Percentiles rank a stretch among this genome's conserved stretches.
phyloP scores from a whole-genome alignment of 1,284 basidiomycete genomes.

The Heterobasidion irregulare region DNA sequence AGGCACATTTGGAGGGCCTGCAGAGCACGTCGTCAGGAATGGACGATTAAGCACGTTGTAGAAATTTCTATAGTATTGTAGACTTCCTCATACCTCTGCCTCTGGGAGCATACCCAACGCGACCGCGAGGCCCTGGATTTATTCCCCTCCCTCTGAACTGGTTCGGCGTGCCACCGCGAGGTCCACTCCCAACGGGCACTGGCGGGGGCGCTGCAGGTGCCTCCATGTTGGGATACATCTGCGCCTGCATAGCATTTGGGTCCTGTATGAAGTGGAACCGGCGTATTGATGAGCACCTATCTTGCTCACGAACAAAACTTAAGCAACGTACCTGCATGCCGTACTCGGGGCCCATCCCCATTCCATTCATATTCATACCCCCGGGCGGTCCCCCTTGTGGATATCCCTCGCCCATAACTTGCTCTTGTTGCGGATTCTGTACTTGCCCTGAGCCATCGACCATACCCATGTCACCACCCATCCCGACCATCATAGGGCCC shows the following conservation, averaged over 20 bases:
- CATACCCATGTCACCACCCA: constrained; percentile 15
- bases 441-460: constrained; percentile 30
- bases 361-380: constrained; percentile 46
- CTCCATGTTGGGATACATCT: constrained; percentile 49
- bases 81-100: constrained; percentile 25
- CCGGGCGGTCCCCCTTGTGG: constrained; percentile 15
- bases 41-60: not conserved
- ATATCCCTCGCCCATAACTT: constrained; percentile 18
- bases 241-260: constrained; percentile 18
- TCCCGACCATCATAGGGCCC: constrained; percentile 25
- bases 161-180: constrained; percentile 23
- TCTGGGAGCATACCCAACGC: constrained; percentile 23
- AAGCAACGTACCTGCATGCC: constrained; percentile 28
- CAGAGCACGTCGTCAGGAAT: not conserved
- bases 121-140: constrained; percentile 15
- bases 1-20: constrained; percentile 23
- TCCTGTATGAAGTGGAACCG: constrained; percentile 16
- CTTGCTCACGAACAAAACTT: constrained; percentile 1
- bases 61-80: not conserved
- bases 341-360: constrained; percentile 41
- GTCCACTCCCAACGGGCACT: constrained; percentile 18
- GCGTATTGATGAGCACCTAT: constrained; percentile 2
- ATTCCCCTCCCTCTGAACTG: constrained; percentile 38
- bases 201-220: constrained; percentile 9
- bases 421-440: constrained; percentile 34